A percentile compares a stretch with the other conserved stretches of the same genome.
These are phyloP conservation scores for Friedmanniomyces endolithicus DNA, from an alignment of 495 filamentous ascomycete species.

Conservation along the genomic window DNA sequence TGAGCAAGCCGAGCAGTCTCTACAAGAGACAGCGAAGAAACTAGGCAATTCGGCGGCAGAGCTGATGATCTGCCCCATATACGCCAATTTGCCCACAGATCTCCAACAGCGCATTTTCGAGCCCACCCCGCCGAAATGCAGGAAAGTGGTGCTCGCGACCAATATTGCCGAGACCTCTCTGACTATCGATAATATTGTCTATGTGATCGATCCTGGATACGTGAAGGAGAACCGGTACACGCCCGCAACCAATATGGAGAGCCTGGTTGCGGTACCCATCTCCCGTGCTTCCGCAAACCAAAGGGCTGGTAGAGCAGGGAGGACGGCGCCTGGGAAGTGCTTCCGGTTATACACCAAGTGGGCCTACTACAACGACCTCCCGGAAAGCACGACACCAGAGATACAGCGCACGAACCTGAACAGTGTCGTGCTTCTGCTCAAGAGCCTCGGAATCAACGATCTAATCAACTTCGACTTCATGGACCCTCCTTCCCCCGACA, in stretches of 20 bases:
- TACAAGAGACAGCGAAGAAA: constrained; percentile 63
- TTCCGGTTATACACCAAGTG: constrained; percentile 93
- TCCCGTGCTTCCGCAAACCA: constrained; percentile 93
- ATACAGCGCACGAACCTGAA: constrained; percentile 88
- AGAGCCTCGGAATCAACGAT: constrained; percentile 86
- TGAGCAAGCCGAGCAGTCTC: constrained; percentile 61
- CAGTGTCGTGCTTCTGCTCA: constrained; percentile 71
- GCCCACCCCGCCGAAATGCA: constrained; percentile 64
- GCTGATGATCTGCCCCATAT: constrained; percentile 70
- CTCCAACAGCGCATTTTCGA: constrained; percentile 92
- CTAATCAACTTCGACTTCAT: constrained; percentile 94
- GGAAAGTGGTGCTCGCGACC: constrained; percentile 88
- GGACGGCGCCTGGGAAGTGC: constrained; percentile 86
- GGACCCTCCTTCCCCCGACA: constrained; percentile 84
- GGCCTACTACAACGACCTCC: constrained; percentile 87
- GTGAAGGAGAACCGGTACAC: constrained; percentile 96
- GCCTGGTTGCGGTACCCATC: constrained; percentile 78
- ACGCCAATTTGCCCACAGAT: constrained; percentile 77
- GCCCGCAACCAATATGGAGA: constrained; percentile 82
- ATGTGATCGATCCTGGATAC: constrained; percentile 85
- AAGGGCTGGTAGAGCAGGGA: constrained; percentile 79
- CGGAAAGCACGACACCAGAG: constrained; percentile 85
- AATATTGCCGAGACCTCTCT: constrained; percentile 95
- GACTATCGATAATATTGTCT: constrained; percentile 86
- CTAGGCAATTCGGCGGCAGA: constrained; percentile 59